A percentile compares a stretch with the other conserved stretches of the same genome.
Evolutionary conservation across 306 rosid genomes (phyloP).

Genomic region (Comarum palustre): DNA sequence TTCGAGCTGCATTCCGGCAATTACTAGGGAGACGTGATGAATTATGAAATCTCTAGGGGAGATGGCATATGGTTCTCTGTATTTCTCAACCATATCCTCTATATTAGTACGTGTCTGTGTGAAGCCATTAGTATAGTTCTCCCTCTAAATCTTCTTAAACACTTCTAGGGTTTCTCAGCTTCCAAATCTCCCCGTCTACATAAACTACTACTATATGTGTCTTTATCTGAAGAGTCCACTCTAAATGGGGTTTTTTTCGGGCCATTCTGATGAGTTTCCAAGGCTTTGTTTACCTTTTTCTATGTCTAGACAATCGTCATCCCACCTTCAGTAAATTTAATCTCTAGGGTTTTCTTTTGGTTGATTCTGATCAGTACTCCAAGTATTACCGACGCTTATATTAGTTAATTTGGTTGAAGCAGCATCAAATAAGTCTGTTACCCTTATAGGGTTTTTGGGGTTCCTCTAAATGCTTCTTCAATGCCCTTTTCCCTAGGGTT

Average conservation of each 20-base stretch:
- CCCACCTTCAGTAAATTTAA: not conserved
- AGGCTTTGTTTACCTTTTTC: not conserved
- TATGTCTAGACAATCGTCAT: not conserved
- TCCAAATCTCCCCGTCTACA: not conserved
- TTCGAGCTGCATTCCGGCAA: constrained; percentile 83
- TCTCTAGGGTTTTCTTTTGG: not conserved
- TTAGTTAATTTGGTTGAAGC: not conserved
- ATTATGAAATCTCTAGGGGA: not conserved
- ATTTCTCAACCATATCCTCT: constrained; percentile 6
- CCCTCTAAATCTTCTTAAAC: constrained; percentile 4
- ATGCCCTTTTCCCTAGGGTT: not conserved
- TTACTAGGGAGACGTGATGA: constrained; percentile 56
- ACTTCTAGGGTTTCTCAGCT: constrained; percentile 1
- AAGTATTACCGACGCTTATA: not conserved
- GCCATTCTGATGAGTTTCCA: not conserved
- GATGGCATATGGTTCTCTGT: not conserved
- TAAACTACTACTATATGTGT: not conserved
- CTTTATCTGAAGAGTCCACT: not conserved
- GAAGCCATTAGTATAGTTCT: not conserved
- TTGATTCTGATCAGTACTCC: not conserved
- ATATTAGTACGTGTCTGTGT: not conserved
- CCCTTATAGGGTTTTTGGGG: constrained; percentile 8
- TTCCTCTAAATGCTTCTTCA: not conserved
- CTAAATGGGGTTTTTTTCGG: not conserved
- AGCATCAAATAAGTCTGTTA: not conserved